These are phyloP conservation scores for Ganoderma sinense DNA, from an alignment of 1,284 basidiomycete species.

Conservation along the genomic window DNA sequence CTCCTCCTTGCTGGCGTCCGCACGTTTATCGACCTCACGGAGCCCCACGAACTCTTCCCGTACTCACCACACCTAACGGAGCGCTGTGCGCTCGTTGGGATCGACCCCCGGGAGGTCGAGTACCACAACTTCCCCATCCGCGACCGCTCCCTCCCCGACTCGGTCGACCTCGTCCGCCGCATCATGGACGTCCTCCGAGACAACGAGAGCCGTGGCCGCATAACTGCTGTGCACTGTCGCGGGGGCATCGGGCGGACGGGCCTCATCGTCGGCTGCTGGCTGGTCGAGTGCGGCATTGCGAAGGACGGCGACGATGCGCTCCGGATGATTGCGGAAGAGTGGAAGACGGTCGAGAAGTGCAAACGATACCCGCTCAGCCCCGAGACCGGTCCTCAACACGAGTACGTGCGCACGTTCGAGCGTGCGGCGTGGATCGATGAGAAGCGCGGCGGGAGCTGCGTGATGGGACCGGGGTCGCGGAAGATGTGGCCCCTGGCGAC, in stretches of 20 bases:
- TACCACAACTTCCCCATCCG: constrained; percentile 81
- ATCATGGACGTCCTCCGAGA: constrained; percentile 65
- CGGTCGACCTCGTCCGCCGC: constrained; percentile 57
- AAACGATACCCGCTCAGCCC: constrained; percentile 75
- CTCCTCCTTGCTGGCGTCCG: constrained; percentile 74
- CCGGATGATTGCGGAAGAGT: constrained; percentile 67
- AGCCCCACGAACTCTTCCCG: constrained; percentile 71
- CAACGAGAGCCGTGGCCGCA: constrained; percentile 61
- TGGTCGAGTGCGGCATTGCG: constrained; percentile 70
- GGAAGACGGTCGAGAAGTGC: constrained; percentile 79
- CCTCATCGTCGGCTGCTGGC: constrained; percentile 79
- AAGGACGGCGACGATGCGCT: constrained; percentile 69
- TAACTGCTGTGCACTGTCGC: constrained; percentile 75
- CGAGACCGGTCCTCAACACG: constrained; percentile 80
- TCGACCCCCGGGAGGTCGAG: constrained; percentile 60
- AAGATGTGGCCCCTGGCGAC: too few relatives aligned
- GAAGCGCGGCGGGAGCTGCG: too few relatives aligned
- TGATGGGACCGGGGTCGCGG: too few relatives aligned
- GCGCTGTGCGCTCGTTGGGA: constrained; percentile 60
- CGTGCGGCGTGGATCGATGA: constrained; percentile 34
- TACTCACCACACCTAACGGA: constrained; percentile 64
- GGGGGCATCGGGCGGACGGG: constrained; percentile 82
- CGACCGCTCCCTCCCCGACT: constrained; percentile 69
- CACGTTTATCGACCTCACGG: constrained; percentile 83
- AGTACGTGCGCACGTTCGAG: constrained; percentile 67